Percentiles rank a stretch among this genome's conserved stretches.
These are phyloP conservation scores for Arabidopsis hybrid DNA, from an alignment of 441 rosid genomes.

Conservation along the genomic window DNA sequence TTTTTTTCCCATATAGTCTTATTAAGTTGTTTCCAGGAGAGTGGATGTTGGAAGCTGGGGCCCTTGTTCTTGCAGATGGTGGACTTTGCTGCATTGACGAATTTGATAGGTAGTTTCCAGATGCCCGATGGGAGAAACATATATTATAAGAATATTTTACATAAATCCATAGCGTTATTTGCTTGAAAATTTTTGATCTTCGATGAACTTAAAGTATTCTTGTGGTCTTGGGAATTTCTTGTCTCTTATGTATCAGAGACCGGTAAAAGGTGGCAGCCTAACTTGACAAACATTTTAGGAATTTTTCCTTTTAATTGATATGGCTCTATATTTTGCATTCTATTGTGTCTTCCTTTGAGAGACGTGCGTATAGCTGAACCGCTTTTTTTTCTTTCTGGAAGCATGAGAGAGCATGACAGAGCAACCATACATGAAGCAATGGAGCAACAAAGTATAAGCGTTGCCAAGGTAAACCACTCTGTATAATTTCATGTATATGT, in stretches of 20 bases:
- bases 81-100: constrained; percentile 99
- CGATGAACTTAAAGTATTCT: constrained; percentile 1
- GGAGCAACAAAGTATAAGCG: constrained; percentile 99
- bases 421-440: constrained; percentile 99
- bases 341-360: constrained; percentile 11
- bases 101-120: constrained; percentile 70
- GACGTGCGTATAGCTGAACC: not conserved
- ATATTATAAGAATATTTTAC: constrained; percentile 2
- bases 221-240: constrained; percentile 2
- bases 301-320: not conserved
- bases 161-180: not conserved
- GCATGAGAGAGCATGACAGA: constrained; percentile 98
- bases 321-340: not conserved
- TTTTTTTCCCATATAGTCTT: not conserved
- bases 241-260: not conserved
- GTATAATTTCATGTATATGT: not conserved
- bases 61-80: constrained; percentile 99
- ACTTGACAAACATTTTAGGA: not conserved
- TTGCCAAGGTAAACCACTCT: constrained; percentile 75
- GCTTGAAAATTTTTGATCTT: constrained; percentile 4
- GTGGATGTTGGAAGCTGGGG: constrained; percentile 99
- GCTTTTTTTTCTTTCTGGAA: constrained; percentile 39
- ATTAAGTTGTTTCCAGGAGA: constrained; percentile 63
- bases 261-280: not conserved
- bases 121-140: not conserved